Evolutionary conservation across 441 rosid genomes (phyloP), one percentile per base, ranked within the genome.

Genomic region (Gossypium gossypioides): DNA sequence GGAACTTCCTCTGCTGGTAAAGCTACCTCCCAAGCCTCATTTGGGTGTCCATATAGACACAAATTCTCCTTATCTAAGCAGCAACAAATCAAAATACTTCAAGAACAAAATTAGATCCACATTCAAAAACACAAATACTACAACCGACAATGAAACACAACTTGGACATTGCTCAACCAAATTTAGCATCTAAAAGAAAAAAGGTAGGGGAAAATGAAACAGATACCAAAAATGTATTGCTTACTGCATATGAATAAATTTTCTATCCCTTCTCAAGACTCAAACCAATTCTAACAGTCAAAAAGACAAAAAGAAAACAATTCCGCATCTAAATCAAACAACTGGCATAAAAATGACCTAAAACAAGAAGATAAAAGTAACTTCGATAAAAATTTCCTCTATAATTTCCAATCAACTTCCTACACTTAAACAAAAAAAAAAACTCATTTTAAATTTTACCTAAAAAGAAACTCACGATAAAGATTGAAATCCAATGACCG

Each of bases 1-100:
- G 96, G 97, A 48, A 89, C 92, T 84, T 91, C 97, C 77, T 89
- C 96, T 0, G 93, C 91, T 0, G 97, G 92, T 21, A 88, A 80
- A 56, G 86, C 79, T 80, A 91, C 97, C 82, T 89, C 91, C 96
- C 97, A 91, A 5, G 89, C 75, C 77, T 82, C 97, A 51, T 83
- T 87, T 19, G 92, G 85, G 58, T 88, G 88, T 73, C 97, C 93
- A 55, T 91, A 89, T 77, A 89, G 78, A 76, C 96, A 91, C 71
- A 89, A 73, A 79, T 91, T 91, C 84, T 91, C 97, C 89, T 86
- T 91, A 56, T 91, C 96, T 91, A 65, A 59, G 7, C 48, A 4
- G 27, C 22, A 72, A 13, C 21, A 58, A 29, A 68, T 12, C 8
- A 1, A 29, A 9, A 8, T 15, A 54, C 25, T 69, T 6, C 22